Evolutionary conservation across 768 basidiomycete genomes (phyloP), one percentile per base, ranked within the genome.

Genomic region (Amyloporia xantha): DNA sequence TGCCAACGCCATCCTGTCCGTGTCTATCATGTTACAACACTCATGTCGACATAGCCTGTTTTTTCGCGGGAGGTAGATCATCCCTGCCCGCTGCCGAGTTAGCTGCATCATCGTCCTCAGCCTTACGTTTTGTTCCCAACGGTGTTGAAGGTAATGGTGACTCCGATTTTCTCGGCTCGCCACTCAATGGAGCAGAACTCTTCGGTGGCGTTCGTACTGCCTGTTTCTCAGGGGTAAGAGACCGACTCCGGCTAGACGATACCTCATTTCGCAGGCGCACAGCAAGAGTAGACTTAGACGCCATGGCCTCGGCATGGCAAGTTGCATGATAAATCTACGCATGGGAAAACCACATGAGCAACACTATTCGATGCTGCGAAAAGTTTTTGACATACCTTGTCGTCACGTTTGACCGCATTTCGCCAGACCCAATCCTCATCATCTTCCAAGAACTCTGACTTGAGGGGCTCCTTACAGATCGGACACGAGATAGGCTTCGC

Each of bases 361-460:
- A 19, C 33, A 47, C 5, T 17, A 17, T 21, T 37, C n/a, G 17
- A 15, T 13, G 33, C 13, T 13, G 9, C 13, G 4, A 51, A 10
- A 4, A 21, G 28, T 19, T 46, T 24, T 51, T 44, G 36, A 69
- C 83, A 47, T 64, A 92, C 92, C 72, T 78, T 79, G 49, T 86
- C 87, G 55, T 95, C 90, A 52, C 84, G 83, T 66, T 75, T 79
- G 17, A 91, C 74, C 0, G 94, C 91, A 61, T 99, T 95, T 62
- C 78, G 81, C 92, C 92, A 99, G 11, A 96, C 86, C 94, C 94
- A 98, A 52, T 96, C 95, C 70, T 97, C 95, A 52, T 94, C 92
- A 41, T 96, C 94, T 63, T 97, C 92, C 49, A 84, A 67, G 64
- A 89, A 98, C 71, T 96, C 95, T 55, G 84, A 81, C 72, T 91